Evolutionary conservation across 2,329 filamentous ascomycete genomes (phyloP), one percentile per base, ranked within the genome.

Genomic region (Clonostachys byssicola): DNA sequence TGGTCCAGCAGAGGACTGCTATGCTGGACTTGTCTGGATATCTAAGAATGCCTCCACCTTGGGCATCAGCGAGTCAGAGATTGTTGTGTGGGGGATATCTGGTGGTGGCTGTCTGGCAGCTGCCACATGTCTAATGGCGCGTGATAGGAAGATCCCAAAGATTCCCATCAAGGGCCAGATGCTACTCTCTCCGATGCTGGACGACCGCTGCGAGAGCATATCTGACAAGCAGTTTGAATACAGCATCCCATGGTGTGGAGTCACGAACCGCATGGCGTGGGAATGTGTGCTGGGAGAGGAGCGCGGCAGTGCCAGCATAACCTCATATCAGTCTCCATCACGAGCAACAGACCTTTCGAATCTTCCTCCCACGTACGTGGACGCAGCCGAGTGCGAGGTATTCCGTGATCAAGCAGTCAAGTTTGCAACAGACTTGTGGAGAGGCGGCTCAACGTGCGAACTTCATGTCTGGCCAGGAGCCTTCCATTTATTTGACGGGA

Each of bases 151-250:
- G 41, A 34, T 67, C 56, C 45, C 58, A 52, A 39, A 4, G 17
- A 16, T 30, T 30, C 17, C 51, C 65, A 48, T 64, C 56, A 34
- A 67, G 64, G 56, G 54, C 18, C 65, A 73, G 56, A 60, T 75
- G 41, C 62, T 76, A 12, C 57, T 70, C 41, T 70, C 70, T 44
- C 72, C 70, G 5, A 76, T 76, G 72, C 57, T 77, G 12, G 71
- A 77, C 52, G 68, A 75, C 49, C 56, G 63, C 43, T 64, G 60
- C 41, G 57, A 60, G 16, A 57, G 49, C 13, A 49, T 50, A 10
- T 63, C 64, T 5, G 57, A 60, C 20, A 51, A 51, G 14, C 60
- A 65, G 12, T 61, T 68, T 42, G 60, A 61, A 16, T 54, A 56
- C 6, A 58, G 63, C 30, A 56, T 60, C 1, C 58, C 58, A 18